Conservation (phyloP, 1,139 yeast species). For the Taphrina communis region DNA sequence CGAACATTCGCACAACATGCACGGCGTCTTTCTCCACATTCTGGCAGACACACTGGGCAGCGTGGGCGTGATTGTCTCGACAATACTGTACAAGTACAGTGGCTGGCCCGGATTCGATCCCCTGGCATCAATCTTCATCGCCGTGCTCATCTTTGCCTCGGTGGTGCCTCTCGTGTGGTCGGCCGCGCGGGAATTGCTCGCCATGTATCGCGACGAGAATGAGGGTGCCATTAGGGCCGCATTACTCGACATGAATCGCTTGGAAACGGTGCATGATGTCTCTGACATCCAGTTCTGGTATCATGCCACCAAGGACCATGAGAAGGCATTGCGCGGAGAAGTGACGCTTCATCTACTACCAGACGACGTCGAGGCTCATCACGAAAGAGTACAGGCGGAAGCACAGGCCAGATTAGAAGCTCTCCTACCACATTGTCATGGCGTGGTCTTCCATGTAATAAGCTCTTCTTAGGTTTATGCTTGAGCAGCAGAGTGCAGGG, state of each 20-base stretch:
- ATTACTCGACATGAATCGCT: slow-evolving; percentile 67
- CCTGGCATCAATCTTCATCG: slow-evolving; percentile 85
- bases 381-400: neutral
- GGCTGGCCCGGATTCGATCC: slow-evolving; percentile 81
- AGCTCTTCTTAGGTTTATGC: neutral
- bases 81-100: slow-evolving; percentile 58
- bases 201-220: slow-evolving; percentile 60
- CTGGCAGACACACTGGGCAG: slow-evolving; percentile 96
- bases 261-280: slow-evolving; percentile 82
- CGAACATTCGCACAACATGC: slow-evolving; percentile 78
- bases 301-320: neutral
- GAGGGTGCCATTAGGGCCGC: slow-evolving; percentile 69
- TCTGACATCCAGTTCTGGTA: slow-evolving; percentile 95
- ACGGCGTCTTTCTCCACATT: slow-evolving; percentile 89
- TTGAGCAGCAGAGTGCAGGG: neutral
- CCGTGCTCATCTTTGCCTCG: slow-evolving; percentile 74
- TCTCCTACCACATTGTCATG: neutral
- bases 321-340: neutral
- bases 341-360: neutral
- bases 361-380: neutral
- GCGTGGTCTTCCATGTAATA: neutral
- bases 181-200: slow-evolving; percentile 73
- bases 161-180: slow-evolving; percentile 83
- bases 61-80: slow-evolving; percentile 91
- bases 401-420: neutral